Conservation (phyloP, 345 rosid genomes). For the Microthlaspi erraticum region DNA sequence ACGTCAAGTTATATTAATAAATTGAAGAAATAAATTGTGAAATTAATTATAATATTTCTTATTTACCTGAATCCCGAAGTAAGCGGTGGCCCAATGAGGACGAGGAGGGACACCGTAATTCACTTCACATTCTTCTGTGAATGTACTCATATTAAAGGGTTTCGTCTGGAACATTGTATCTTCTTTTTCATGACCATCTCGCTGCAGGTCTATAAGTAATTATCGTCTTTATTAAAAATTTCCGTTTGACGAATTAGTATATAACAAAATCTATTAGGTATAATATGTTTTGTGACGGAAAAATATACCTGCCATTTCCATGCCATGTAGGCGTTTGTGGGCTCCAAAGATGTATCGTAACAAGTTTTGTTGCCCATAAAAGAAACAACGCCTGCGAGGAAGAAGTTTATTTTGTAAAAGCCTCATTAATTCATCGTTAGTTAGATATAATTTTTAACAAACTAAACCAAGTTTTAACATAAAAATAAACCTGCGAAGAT, state of each 20-base stretch:
- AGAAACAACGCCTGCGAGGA: constrained; percentile 48
- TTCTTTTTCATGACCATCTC: constrained; percentile 58
- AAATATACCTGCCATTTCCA: constrained; percentile 57
- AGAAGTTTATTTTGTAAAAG: too few relatives aligned
- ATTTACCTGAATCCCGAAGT: constrained; percentile 53
- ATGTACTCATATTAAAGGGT: constrained; percentile 55
- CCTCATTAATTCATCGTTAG: too few relatives aligned
- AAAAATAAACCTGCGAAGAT: constrained; percentile 43
- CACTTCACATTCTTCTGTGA: constrained; percentile 48
- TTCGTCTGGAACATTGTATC: constrained; percentile 62
- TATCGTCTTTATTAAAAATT: background rate
- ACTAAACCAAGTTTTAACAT: too few relatives aligned
- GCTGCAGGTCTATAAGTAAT: constrained; percentile 55
- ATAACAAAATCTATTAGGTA: too few relatives aligned
- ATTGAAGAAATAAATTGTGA: background rate
- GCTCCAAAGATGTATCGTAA: constrained; percentile 34
- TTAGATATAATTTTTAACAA: too few relatives aligned
- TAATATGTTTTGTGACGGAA: background rate
- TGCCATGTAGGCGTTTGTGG: constrained; percentile 33
- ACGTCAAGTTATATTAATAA: background rate
- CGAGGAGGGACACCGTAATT: constrained; percentile 61
- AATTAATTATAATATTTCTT: background rate
- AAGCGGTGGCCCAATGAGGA: constrained; percentile 76
- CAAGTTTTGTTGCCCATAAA: constrained; percentile 37
- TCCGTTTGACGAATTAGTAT: too few relatives aligned